Evolutionary conservation across 768 basidiomycete species (phyloP), one percentile per base, ranked within the genome.

Genomic region (Rhodotorula taiwanensis): DNA sequence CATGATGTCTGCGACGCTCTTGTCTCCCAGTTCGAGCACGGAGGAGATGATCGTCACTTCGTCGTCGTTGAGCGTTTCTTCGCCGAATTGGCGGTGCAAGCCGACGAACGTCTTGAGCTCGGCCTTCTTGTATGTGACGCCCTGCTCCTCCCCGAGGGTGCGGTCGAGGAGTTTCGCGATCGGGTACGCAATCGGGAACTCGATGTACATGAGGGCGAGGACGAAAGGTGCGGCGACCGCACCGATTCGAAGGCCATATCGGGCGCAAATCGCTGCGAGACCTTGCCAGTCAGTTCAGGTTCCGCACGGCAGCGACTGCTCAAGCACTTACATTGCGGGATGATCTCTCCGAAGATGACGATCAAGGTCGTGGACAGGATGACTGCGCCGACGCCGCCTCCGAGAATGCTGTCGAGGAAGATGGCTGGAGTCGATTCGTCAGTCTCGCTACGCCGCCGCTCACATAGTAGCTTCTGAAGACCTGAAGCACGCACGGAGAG

Each of bases 211-310:
- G 61, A 89, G 76, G 13, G 72, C 75, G 10, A 86, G 79, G 8
- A 91, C 88, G 62, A 89, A 80, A 0, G 86, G 87, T 0, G 86
- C 83, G 61, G 87, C 88, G 25, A 77, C 79, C 0, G 89, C 88
- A 21, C 90, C 90, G 60, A 93, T 85, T 4, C 82, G 76, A 21
- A 92, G 82, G 52, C 90, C 90, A 74, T 89, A 85, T 42, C 88
- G 76, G 15, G 82, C 80, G 73, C 88, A 84, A 60, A 88, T 82
- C 75, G 87, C 82, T 81, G 39, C 3, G n/a, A 3, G 7, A 21
- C 5, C n/a, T 5, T 2, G 27, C 14, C 7, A 2, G 31, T 52
- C 47, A 11, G 20, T 28, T 18, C 30, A 28, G 31, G 30, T 23
- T 41, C 27, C 20, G 33, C 21, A 28, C 20, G 6, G 5, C 3